Evolutionary conservation across 1,284 basidiomycete genomes (phyloP), one percentile per base, ranked within the genome.

Genomic region (Anthracocystis setariae): DNA sequence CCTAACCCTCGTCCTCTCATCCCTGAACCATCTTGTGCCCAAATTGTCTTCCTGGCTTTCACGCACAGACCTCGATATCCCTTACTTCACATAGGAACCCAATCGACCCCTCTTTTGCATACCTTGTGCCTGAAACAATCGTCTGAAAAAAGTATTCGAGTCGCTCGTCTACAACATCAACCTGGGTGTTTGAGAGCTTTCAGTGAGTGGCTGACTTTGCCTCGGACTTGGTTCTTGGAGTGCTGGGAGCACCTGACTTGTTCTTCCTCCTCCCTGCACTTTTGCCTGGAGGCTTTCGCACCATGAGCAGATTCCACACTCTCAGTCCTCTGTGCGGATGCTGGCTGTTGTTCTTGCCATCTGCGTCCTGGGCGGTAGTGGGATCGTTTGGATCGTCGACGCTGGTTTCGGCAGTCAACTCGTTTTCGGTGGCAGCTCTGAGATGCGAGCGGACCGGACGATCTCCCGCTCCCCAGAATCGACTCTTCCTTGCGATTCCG

Each of bases 221-320:
- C 12, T 29, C 29, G 8, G 35, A 17, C 8, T 5, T 8, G 35
- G 35, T 32, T 21, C 20, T 24, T 8, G 37, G 44, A 12, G 17
- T 15, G 39, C 33, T 35, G 8, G 35, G 35, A 8, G 5, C 29
- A 9, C 40, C n/a, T 18, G 25, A 13, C 25, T 21, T 55, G n/a
- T 27, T 32, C 21, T 52, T 63, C 8, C 35, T 56, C 13, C 27
- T 42, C 20, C 32, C 47, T 5, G 37, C 18, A 32, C 39, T 51
- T n/a, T 10, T 32, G 35, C 39, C 25, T 3, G 49, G 50, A 17
- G 57, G 64, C 20, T 49, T 67, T 2, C 53, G 33, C 21, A 67
- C 64, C 64, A 67, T 67, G 10, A 67, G 29, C 37, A 67, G 37
- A 29, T 67, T 67, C 64, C 64, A 67, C 18, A 67, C 53, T 12